phyloP scores from a whole-genome alignment of 306 rosid genomes.

The Acacia acuminata region DNA sequence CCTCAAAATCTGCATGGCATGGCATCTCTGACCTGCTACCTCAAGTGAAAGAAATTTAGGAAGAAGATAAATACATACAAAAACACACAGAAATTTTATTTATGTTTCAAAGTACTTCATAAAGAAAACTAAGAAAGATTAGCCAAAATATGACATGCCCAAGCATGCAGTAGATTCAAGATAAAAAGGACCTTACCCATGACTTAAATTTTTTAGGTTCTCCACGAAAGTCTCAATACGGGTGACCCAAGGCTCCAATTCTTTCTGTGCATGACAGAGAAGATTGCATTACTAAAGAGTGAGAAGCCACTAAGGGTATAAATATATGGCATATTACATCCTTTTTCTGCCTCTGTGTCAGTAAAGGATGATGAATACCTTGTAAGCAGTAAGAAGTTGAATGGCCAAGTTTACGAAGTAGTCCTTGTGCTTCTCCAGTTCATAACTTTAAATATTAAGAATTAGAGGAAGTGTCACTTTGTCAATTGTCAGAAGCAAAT shows the following conservation, averaged over 20 bases:
- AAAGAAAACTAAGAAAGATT: conserved; percentile 1
- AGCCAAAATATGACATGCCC: conserved; percentile 3
- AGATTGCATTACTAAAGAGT: conserved; percentile 17
- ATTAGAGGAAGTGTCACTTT: conserved; percentile 27
- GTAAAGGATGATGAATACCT: conserved; percentile 50
- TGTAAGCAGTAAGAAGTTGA: conserved; percentile 76
- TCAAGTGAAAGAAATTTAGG: conserved; percentile 31
- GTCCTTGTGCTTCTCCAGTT: conserved; percentile 78
- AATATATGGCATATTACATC: conserved; percentile 9
- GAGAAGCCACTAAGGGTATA: neutral
- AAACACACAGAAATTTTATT: neutral
- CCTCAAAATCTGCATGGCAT: conserved; percentile 51
- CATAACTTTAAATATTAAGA: conserved; percentile 64
- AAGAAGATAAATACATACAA: neutral
- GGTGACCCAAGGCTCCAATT: conserved; percentile 78
- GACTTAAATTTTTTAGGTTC: conserved; percentile 74
- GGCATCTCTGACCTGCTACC: conserved; percentile 58
- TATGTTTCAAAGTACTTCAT: neutral
- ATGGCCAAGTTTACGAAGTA: conserved; percentile 77
- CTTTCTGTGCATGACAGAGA: conserved; percentile 63
- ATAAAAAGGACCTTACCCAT: conserved; percentile 54
- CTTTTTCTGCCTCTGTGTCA: neutral
- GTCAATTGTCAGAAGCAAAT: conserved; percentile 15
- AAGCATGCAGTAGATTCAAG: conserved; percentile 10
- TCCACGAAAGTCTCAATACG: conserved; percentile 69